Evolutionary conservation across 352 stramenopile species (phyloP).

Genomic region (Pythium aquatile): DNA sequence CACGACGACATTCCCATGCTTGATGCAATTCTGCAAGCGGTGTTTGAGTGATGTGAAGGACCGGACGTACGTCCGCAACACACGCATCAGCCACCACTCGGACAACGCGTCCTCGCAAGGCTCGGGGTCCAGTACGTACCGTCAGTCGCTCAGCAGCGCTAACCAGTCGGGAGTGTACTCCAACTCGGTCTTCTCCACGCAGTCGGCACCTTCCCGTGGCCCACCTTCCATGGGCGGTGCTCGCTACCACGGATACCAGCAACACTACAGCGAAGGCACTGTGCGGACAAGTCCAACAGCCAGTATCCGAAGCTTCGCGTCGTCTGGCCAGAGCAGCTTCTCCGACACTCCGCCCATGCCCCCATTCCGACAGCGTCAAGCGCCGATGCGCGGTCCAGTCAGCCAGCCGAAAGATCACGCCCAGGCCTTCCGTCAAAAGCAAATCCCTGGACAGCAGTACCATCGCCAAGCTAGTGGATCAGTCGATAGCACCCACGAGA

Average conservation of each 20-base stretch:
- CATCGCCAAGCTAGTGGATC: slow-evolving; percentile 10
- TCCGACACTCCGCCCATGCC: slow-evolving; percentile 12
- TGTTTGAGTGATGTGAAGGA: slow-evolving; percentile 27
- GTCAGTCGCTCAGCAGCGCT: slow-evolving; percentile 12
- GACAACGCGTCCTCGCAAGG: slow-evolving; percentile 22
- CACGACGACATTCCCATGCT: slow-evolving; percentile 52
- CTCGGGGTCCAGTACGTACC: slow-evolving; percentile 20
- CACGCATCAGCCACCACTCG: slow-evolving; percentile 19
- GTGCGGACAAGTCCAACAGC: slow-evolving; percentile 15
- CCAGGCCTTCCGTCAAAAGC: slow-evolving; percentile 6
- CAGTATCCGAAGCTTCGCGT: slow-evolving; percentile 16
- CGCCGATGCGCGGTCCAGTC: slow-evolving; percentile 2
- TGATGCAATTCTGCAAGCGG: slow-evolving; percentile 48
- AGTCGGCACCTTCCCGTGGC: slow-evolving; percentile 4
- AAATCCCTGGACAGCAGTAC: neutral
- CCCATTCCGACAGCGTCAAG: slow-evolving; percentile 7
- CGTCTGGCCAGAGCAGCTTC: slow-evolving; percentile 18
- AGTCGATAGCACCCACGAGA: slow-evolving; percentile 20
- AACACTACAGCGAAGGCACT: slow-evolving; percentile 18
- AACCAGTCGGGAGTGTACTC: slow-evolving; percentile 7
- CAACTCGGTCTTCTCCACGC: slow-evolving; percentile 7
- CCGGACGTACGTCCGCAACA: slow-evolving; percentile 1
- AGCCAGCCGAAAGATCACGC: slow-evolving; percentile 5
- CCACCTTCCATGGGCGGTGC: neutral
- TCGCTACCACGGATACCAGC: slow-evolving; percentile 14